phyloP scores from a whole-genome alignment of 352 stramenopile species.

The Phytophthora chlamydospora region DNA sequence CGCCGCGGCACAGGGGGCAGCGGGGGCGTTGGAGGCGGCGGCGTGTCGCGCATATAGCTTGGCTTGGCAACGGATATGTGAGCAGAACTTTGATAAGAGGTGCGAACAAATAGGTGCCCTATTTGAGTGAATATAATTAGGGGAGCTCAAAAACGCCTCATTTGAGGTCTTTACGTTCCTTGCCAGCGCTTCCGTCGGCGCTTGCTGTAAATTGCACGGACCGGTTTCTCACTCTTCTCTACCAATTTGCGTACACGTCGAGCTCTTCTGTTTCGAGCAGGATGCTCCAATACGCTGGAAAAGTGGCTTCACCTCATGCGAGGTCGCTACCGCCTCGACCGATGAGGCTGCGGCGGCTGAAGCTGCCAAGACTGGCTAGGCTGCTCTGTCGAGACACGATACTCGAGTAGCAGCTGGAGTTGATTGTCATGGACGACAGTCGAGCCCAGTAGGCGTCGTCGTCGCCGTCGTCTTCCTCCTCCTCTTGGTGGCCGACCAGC shows the following conservation, averaged over 20 bases:
- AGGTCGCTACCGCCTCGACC: constrained; percentile 24
- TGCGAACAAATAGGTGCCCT: too few relatives aligned
- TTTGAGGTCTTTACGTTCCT: too few relatives aligned
- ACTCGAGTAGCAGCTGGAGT: constrained; percentile 36
- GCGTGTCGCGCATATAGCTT: constrained; percentile 31
- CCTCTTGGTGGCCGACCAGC: constrained; percentile 25
- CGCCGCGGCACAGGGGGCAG: constrained; percentile 22
- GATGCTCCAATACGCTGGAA: background rate
- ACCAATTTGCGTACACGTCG: background rate
- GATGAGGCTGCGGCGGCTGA: constrained; percentile 25
- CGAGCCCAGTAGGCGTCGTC: constrained; percentile 27
- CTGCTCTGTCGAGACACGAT: constrained; percentile 36
- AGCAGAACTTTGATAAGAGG: too few relatives aligned
- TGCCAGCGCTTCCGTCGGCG: constrained; percentile 25
- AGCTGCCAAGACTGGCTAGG: constrained; percentile 24
- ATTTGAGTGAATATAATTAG: too few relatives aligned
- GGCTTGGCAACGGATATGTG: too few relatives aligned
- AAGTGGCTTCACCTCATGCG: too few relatives aligned
- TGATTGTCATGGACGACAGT: constrained; percentile 34
- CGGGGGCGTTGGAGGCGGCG: constrained; percentile 20
- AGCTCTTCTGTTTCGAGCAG: constrained; percentile 15
- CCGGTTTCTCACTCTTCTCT: too few relatives aligned
- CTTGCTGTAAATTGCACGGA: background rate
- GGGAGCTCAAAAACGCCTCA: too few relatives aligned
- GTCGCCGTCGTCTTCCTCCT: constrained; percentile 31